Conservation (phyloP, 257 asterid genomes). For the Dorcoceras hygrometricum region DNA sequence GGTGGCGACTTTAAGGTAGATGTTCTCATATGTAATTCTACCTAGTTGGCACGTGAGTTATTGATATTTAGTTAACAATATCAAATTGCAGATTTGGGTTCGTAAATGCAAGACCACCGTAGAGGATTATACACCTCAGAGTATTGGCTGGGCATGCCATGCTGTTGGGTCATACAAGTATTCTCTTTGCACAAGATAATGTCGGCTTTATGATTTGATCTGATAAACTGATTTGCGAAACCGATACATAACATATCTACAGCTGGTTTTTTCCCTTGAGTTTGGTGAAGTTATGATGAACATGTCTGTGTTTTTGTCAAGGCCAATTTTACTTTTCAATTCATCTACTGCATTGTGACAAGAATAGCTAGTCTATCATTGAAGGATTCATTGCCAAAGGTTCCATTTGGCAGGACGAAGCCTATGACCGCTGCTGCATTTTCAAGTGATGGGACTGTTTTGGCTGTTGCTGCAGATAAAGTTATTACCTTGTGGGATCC, state of each 20-base stretch:
- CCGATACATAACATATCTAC: neutral
- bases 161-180: conserved; percentile 99
- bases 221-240: neutral
- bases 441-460: conserved; percentile 85
- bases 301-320: neutral
- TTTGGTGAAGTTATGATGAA: neutral
- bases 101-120: conserved; percentile 32
- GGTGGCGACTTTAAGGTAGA: conserved; percentile 95
- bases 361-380: conserved; percentile 6
- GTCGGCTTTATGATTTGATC: conserved; percentile 13
- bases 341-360: neutral
- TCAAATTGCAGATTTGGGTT: conserved; percentile 67
- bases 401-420: conserved; percentile 59
- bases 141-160: conserved; percentile 86
- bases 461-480: conserved; percentile 90
- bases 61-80: conserved; percentile 20
- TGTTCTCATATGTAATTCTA: conserved; percentile 18
- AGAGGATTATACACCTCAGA: conserved; percentile 42
- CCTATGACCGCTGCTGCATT: conserved; percentile 82
- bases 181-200: conserved; percentile 17
- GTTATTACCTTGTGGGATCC: conserved; percentile 96
- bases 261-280: neutral
- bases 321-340: conserved; percentile 3
- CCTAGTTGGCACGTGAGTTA: neutral
- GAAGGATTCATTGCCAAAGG: conserved; percentile 16